Base-by-base conservation (phyloP, 1,139 yeast genomes). In the Candida labiduridarum region DNA sequence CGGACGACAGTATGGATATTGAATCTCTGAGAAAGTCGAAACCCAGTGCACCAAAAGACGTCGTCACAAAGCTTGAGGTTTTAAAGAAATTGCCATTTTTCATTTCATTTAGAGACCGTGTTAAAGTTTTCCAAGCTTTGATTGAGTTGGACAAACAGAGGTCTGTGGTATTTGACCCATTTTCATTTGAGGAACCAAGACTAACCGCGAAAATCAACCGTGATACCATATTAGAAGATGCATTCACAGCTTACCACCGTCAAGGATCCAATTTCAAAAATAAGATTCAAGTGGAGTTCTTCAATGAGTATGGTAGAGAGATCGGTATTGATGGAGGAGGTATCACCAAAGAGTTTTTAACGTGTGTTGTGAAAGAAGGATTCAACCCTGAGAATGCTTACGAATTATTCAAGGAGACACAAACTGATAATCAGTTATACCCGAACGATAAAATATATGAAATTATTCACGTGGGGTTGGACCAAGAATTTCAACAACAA, bases 251-350 rank as follows among this genome's bases (percentile, higher is more conserved):
- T 4, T 85, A 85, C 60, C 74, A 76, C 48, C 66, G 68, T 5
- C 47, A 60, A 3, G 80, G 80, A 0, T 12, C 59, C 0, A 71
- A 72, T 15, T 80, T 94, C 64, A 89, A 87, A 60, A 65, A 78
- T 22, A 77, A 74, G 35, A 67, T 92, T 14, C 73, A 80, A 2
- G 91, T 94, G 3, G 77, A 79, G 6, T 91, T 94, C 60, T 73
- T 72, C 46, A 88, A 89, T 61, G 82, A 85, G 52, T 81, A 85
- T 66, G 82, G 80, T 27, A 80, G 74, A 41, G 96, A 88, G 60
- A 94, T 88, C 0, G 99, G 99, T 1, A 87, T 94, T 49, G 99
- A 94, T 67, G 99, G 99, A 4, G 99, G 99, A 10, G 99, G 99
- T 1, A 74, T 94, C 19, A 92, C 98, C 0, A 92, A 94, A 64